Base-by-base conservation (phyloP, 2,329 filamentous ascomycete species). In the Penicillium sp. region DNA sequence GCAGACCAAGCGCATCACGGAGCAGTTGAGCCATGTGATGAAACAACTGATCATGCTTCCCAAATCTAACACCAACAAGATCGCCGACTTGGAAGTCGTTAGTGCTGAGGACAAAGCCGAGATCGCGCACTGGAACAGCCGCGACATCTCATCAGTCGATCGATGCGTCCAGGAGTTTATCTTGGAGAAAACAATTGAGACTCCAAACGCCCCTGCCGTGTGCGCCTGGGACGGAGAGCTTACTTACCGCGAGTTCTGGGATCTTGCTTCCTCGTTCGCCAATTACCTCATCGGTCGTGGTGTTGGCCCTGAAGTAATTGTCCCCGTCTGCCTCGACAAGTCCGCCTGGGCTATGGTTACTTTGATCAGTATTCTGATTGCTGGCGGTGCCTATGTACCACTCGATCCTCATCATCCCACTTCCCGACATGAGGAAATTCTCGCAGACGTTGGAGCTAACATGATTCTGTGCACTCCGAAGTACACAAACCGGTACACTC, bases 1-100 rank as follows among this genome's bases (percentile, higher is more conserved):
- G 21, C 77, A 80, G 16, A 83, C 87, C 72, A 73, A 85, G 61
- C 75, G 77, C 28, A 79, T 84, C 5, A 70, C 87, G 10, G 68
- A 72, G 1, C 83, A 87, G 56, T 75, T 89, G 11, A 57, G 58
- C 10, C 66, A 66, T 40, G 64, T 75, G 5, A 56, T 75, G 11
- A 55, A 65, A 6, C 73, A 75, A 48, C 58, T 76, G 13, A 62
- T 69, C n/a, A 51, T 62, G 2, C 47, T 65, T n/a, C 53, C 55
- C 2, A 64, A 66, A 47, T 52, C 55, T 1, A 66, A 64, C 29
- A 52, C 42, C 1, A 39, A 48, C 13, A 73, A 62, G 16, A 28
- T 75, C 2, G 56, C 55, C 5, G 64, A 67, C 8, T 26, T 75
- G 39, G 68, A 75, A 9, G 24, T 73, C 31, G 44, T 69, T 18